A percentile compares a stretch with the other conserved stretches of the same genome.
Conservation (phyloP, 148 eudicot species). For the Rhododendron simsii region DNA sequence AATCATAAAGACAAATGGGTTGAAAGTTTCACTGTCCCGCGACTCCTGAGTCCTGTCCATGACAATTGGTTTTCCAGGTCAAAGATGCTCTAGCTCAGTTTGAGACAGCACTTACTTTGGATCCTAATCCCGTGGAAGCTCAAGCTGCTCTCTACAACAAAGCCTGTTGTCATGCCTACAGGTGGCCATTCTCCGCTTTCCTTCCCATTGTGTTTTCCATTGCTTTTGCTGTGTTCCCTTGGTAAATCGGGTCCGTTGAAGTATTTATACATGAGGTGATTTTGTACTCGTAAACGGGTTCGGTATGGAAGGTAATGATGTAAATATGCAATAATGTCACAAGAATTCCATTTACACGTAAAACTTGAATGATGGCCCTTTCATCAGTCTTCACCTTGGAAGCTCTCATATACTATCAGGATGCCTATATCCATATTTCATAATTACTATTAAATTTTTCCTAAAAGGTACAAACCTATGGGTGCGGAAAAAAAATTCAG, state of each 20-base stretch:
- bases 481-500: background rate
- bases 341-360: background rate
- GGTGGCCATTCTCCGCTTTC: conserved; percentile 35
- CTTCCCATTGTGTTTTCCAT: background rate
- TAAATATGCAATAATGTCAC: background rate
- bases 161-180: conserved; percentile 97
- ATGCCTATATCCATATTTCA: background rate
- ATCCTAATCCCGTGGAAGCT: conserved; percentile 85
- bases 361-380: background rate
- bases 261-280: background rate
- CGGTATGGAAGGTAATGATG: background rate
- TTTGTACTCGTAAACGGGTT: background rate
- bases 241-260: background rate
- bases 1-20: background rate
- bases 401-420: background rate
- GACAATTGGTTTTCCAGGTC: conserved; percentile 46
- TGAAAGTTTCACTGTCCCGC: background rate
- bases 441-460: background rate
- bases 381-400: background rate
- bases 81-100: conserved; percentile 84
- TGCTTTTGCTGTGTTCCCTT: background rate
- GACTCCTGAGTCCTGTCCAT: background rate
- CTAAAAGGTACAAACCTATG: background rate
- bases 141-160: conserved; percentile 99
- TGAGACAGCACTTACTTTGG: conserved; percentile 75